Conservation (phyloP, 2,329 filamentous ascomycete genomes). For the Dryadomyces sulphureus region DNA sequence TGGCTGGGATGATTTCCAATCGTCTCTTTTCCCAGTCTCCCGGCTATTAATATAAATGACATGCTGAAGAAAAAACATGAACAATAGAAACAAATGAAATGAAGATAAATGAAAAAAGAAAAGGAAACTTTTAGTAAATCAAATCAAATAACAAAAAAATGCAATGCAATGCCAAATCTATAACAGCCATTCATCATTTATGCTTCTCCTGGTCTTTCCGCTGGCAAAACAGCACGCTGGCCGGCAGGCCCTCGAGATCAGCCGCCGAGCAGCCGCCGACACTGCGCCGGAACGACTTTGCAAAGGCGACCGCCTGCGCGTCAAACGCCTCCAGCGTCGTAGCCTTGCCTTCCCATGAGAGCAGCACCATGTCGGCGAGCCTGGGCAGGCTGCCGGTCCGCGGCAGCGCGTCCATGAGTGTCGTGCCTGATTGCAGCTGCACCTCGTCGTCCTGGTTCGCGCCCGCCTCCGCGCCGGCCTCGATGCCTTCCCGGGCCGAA, state of each 20-base stretch:
- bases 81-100: not conserved
- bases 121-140: not conserved
- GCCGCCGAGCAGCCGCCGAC: slow-evolving; percentile 50
- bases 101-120: not conserved
- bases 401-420: slow-evolving; percentile 35
- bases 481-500: too few relatives aligned
- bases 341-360: slow-evolving; percentile 49
- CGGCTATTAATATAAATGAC: not conserved
- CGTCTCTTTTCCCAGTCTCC: too few relatives aligned
- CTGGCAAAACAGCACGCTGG: slow-evolving; percentile 8
- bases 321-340: slow-evolving; percentile 25
- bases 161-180: not conserved
- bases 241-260: slow-evolving; percentile 10
- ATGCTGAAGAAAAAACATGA: not conserved
- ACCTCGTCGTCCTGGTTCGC: slow-evolving; percentile 9
- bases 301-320: slow-evolving; percentile 34
- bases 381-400: slow-evolving; percentile 26
- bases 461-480: not conserved
- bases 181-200: not conserved
- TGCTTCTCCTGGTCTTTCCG: not conserved
- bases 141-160: not conserved
- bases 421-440: slow-evolving; percentile 21
- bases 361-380: slow-evolving; percentile 36
- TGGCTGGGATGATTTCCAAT: not conserved
- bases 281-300: slow-evolving; percentile 40